phyloP scores from a whole-genome alignment of 352 stramenopile species.

The Globisporangium acanthophoron region DNA sequence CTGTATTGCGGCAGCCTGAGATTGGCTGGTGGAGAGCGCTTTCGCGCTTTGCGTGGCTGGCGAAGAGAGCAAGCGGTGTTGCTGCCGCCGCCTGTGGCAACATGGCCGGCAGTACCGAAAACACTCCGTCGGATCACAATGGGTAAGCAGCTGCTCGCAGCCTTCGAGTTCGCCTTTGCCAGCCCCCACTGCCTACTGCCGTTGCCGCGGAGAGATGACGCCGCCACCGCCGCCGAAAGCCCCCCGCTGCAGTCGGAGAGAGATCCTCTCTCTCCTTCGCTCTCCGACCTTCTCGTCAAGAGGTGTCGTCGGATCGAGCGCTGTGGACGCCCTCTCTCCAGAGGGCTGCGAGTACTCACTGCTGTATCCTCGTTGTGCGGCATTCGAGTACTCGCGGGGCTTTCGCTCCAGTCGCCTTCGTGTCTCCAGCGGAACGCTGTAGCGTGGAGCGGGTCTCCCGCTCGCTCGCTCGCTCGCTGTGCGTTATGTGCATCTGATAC shows the following conservation, averaged over 20 bases:
- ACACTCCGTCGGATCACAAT: conserved; percentile 82
- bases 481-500: background rate
- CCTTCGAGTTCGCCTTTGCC: conserved; percentile 8
- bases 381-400: conserved; percentile 67
- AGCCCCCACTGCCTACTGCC: conserved; percentile 18
- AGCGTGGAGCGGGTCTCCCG: background rate
- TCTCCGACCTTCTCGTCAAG: background rate
- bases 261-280: background rate
- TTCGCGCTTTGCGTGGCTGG: conserved; percentile 4
- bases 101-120: conserved; percentile 55
- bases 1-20: no score
- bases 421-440: background rate
- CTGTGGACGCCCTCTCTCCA: conserved; percentile 18
- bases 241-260: conserved; percentile 1
- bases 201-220: conserved; percentile 36
- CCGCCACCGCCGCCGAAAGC: conserved; percentile 4
- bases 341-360: conserved; percentile 58
- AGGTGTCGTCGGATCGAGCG: conserved; percentile 12
- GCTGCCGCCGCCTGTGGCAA: background rate
- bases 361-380: conserved; percentile 88
- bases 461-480: conserved; percentile 8
- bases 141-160: conserved; percentile 48
- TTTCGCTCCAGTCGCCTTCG: conserved; percentile 16
- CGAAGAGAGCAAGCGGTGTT: no score
- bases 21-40: background rate